Base-by-base conservation (phyloP, 169 alveolate genomes). In the Blepharisma undulans region DNA sequence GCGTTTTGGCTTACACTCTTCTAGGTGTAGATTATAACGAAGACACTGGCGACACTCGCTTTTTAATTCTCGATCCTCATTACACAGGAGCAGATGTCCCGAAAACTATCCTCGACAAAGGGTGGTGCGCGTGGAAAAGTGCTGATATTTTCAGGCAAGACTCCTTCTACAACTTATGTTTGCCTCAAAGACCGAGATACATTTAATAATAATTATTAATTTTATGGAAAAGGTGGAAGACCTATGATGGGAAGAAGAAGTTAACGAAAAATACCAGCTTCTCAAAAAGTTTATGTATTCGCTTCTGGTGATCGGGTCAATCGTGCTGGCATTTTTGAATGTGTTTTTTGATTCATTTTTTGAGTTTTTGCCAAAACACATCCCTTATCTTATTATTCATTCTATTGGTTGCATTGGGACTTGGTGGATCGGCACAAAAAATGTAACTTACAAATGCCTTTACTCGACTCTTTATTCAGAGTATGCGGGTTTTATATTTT, bases 41-140 rank as follows among this genome's bases (percentile, higher is more conserved):
- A 33, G 90, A 93, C 72, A 74, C 91, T 36, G 97, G 94, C 18
- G 97, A 97, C 25, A 88, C 93, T 59, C 93, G 93, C 80, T 97
- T 95, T 91, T 87, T 97, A 81, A 95, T 97, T 72, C 94, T 97
- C 61, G 98, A 97, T 91, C 98, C 98, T 36, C 98, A 97, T 88
- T 97, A 93, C 90, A 88, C 93, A 25, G 98, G 98, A 61, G 91
- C 90, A 32, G 98, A 97, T 90, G 92, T 94, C 81, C 76, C 93
- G 61, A 91, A 94, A 88, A 94, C 93, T 48, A 91, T 94, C n/a
- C 86, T 94, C 60, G 93, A 92, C 66, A 97, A 97, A 84, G 96
- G 97, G 77, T 96, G 97, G 92, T 93, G 97, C 36, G 92, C 92
- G 48, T 97, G 98, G 98, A 94, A 95, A 93, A 93, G 93, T 48